Percentiles rank a stretch among this genome's conserved stretches.
Conservation (phyloP, 192 early-diverging fungal species). For the Backusella luteola region DNA sequence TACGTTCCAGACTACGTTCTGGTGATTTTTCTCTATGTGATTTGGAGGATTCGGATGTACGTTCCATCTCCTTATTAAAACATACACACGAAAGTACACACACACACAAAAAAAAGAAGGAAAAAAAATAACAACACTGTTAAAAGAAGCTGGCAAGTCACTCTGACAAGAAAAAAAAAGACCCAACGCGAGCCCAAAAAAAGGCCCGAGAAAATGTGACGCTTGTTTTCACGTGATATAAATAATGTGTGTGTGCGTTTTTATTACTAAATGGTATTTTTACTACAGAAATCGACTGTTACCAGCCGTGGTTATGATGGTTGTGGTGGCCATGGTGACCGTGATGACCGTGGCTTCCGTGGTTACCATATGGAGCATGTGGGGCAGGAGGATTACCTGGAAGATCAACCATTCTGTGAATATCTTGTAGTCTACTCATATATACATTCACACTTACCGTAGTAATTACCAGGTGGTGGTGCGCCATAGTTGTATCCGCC, state of each 20-base stretch:
- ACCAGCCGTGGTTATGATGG: neutral
- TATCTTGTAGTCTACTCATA: neutral
- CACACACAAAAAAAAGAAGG: neutral
- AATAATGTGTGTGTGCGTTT: neutral
- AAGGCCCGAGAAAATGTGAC: neutral
- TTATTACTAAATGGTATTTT: neutral
- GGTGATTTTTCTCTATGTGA: constrained; percentile 14
- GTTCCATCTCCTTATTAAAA: constrained; percentile 5
- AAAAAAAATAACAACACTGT: neutral
- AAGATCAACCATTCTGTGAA: neutral
- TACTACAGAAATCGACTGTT: neutral
- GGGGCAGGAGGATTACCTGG: neutral
- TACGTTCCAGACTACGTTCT: constrained; percentile 8
- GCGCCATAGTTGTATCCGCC: neutral
- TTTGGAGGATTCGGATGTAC: constrained; percentile 6
- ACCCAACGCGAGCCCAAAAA: neutral
- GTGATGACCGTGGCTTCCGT: neutral
- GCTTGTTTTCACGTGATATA: neutral
- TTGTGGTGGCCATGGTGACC: neutral
- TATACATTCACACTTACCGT: neutral
- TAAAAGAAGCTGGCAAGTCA: neutral
- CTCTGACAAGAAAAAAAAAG: neutral
- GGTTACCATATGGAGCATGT: neutral
- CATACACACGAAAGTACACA: neutral
- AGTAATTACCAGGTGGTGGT: neutral